A percentile compares a stretch with the other conserved stretches of the same genome.
phyloP scores from a whole-genome alignment of 108 stramenopile species.

The Epipyxis sp. region DNA sequence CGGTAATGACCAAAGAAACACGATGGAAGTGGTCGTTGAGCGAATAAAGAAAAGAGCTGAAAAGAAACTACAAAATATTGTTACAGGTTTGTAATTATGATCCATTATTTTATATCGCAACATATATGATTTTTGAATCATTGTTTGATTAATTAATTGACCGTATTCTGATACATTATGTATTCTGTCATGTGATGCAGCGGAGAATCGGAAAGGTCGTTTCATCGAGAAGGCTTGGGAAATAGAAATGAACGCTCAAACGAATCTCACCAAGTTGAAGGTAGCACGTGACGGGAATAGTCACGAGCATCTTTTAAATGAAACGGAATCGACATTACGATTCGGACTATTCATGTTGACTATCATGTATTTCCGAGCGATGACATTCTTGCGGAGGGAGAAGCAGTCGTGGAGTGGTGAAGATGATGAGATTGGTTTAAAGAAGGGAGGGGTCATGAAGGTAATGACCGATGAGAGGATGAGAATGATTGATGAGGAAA shows the following conservation, averaged over 20 bases:
- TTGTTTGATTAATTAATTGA: no score
- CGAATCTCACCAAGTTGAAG: background rate
- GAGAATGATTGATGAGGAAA: slow-evolving; percentile 40
- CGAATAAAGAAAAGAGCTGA: background rate
- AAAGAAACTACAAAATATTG: no score
- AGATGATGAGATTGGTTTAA: background rate
- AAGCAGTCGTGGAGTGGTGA: slow-evolving; percentile 20
- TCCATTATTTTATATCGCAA: no score
- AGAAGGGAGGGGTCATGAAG: slow-evolving; percentile 20
- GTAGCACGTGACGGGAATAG: slow-evolving; percentile 34
- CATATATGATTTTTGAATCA: no score
- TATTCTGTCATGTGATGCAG: background rate
- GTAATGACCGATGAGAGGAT: slow-evolving; percentile 40
- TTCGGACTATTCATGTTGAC: slow-evolving; percentile 52
- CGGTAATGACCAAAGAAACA: slow-evolving; percentile 18
- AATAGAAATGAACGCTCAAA: slow-evolving; percentile 7
- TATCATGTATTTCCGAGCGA: slow-evolving; percentile 53
- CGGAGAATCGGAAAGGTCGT: background rate
- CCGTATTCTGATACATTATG: no score
- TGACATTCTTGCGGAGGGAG: slow-evolving; percentile 46
- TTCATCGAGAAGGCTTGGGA: background rate
- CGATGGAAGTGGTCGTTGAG: background rate
- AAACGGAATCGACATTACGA: slow-evolving; percentile 45
- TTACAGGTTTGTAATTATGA: no score
- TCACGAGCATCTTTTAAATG: slow-evolving; percentile 30